phyloP scores from a whole-genome alignment of 2,329 filamentous ascomycete genomes.

The Coniochaeta sp. region DNA sequence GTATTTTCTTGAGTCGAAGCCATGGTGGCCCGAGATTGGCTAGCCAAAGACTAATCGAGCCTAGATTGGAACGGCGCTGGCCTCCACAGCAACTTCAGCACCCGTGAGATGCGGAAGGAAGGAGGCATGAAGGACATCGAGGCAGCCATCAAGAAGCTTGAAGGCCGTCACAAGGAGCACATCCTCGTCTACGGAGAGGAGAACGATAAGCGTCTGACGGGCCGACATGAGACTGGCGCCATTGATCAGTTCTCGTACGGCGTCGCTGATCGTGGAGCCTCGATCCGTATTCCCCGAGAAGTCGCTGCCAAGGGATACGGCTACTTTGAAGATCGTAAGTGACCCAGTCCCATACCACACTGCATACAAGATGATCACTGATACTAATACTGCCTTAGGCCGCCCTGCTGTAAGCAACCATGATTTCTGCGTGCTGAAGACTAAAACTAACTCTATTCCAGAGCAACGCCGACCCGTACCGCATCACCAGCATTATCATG shows the following conservation, averaged over 20 bases:
- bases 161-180: conserved; percentile 71
- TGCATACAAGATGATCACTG: no score
- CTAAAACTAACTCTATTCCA: no score
- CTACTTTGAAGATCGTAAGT: conserved; percentile 7
- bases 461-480: conserved; percentile 3
- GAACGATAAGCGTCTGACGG: conserved; percentile 73
- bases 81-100: conserved; percentile 85
- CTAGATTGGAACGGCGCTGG: conserved; percentile 85
- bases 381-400: no score
- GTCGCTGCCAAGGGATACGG: conserved; percentile 63
- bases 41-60: no score
- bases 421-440: no score
- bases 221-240: conserved; percentile 84
- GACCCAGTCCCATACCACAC: neutral
- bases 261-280: conserved; percentile 91
- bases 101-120: conserved; percentile 77
- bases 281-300: conserved; percentile 82
- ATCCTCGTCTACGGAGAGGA: conserved; percentile 90
- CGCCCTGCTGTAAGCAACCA: no score
- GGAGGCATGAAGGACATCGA: conserved; percentile 97
- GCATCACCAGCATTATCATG: conserved; percentile 2
- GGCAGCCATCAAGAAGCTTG: conserved; percentile 74
- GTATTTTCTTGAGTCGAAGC: no score
- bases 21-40: no score
- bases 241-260: conserved; percentile 94